Evolutionary conservation across 306 rosid genomes (phyloP), one percentile per base, ranked within the genome.

Genomic region (Delonix regia): DNA sequence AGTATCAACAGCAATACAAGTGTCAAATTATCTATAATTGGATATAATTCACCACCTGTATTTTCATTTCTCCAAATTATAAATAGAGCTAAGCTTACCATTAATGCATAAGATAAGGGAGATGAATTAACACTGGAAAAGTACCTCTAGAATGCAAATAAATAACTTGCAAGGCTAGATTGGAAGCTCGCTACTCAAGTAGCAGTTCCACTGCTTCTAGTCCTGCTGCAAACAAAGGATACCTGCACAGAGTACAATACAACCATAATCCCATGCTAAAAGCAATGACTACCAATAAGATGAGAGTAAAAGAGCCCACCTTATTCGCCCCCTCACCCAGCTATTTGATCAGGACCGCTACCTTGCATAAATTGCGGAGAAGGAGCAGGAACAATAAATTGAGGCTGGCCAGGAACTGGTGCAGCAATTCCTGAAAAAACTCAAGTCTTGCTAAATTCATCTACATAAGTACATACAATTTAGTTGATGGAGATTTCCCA

Each of bases 101-200:
- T 62, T n/a, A 48, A 74, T 60, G 38, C 30, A 49, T 22, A 4
- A 30, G 33, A n/a, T n/a, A 21, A 21, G 27, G 11, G 41, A 48
- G 1, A 21, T 7, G 65, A 53, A 73, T 12, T 49, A 30, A 30
- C 33, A 51, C 47, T 51, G 14, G 24, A 57, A 36, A 12, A 66
- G 74, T 89, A 94, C 98, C 98, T 90, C 90, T 94, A 92, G 91
- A 90, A 94, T 92, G 97, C 97, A 94, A 87, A 88, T 87, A 89
- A 87, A 81, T 90, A 87, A 87, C 84, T 90, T 90, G 94, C 97
- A 88, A 92, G 98, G 97, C 96, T 92, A 89, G 91, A 89, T 88
- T 88, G 84, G 93, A 90, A 89, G 93, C 90, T 96, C 79, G 88
- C 96, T 97, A 92, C 93, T 87, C 92, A 87, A 85, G 97, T 92